phyloP scores from a whole-genome alignment of 192 early-diverging fungal species.

The Backusella mclennaniae region DNA sequence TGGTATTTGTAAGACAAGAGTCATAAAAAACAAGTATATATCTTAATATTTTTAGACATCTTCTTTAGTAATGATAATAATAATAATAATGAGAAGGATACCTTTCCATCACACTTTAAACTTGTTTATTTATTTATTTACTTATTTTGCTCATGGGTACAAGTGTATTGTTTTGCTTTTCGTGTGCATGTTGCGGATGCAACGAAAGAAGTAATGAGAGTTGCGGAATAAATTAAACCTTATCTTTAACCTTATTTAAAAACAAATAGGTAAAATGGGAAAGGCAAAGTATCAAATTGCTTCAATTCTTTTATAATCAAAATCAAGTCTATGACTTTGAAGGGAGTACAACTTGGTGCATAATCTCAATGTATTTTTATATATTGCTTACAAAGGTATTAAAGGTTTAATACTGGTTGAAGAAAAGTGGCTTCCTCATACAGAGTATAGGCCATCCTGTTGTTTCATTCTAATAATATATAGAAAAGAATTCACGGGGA shows the following conservation, averaged over 20 bases:
- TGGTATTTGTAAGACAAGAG: too few species aligned
- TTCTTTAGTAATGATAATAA: neutral
- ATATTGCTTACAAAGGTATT: neutral
- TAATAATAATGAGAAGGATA: neutral
- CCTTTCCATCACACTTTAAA: neutral
- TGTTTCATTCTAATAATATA: conserved; percentile 5
- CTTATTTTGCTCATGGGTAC: neutral
- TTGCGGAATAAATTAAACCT: conserved; percentile 2
- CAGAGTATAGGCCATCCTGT: neutral
- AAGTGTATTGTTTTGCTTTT: neutral
- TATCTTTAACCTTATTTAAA: neutral
- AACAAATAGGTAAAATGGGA: neutral
- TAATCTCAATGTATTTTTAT: neutral
- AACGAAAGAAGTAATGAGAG: neutral
- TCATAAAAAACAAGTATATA: too few species aligned
- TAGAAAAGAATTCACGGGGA: neutral
- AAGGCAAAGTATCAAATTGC: neutral
- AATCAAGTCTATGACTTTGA: neutral
- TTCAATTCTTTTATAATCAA: neutral
- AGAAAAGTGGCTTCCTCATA: neutral
- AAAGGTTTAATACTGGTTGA: neutral
- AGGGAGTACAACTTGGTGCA: neutral
- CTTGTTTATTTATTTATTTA: neutral
- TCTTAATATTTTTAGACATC: neutral
- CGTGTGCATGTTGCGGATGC: neutral